Evolutionary conservation across 306 rosid species (phyloP), one percentile per base, ranked within the genome.

Genomic region (Dryas drummondii): DNA sequence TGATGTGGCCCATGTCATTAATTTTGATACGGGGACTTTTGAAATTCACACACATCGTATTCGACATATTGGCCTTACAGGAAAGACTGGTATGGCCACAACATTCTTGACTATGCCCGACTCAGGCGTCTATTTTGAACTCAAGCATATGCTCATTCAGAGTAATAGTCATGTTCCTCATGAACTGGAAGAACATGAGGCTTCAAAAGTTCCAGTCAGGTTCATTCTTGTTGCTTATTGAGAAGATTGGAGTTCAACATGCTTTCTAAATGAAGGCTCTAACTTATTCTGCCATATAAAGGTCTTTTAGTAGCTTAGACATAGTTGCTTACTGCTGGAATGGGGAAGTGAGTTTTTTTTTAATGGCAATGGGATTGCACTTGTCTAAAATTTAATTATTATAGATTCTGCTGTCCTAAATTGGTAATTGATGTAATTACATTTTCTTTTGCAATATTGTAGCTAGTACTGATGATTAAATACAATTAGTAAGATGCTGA

Each of bases 31-130:
- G 98, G 89, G 89, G 83, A 90, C 82, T 78, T 90, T 93, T 71
- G 98, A 90, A 72, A 91, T 85, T 90, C 90, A 93, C 86, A 93
- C 98, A 0, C 98, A 93, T 60, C 91, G 98, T 51, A 93, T 93
- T 44, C 93, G 97, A 32, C 91, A 93, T 56, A 89, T 96, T 10
- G 96, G 98, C 14, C 96, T 96, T 81, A 94, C 96, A 13, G 96
- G 98, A 71, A 90, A 93, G 87, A 90, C 94, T 0, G 98, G 98
- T 66, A 83, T 87, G 71, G 98, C 94, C 56, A 81, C 98, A 26
- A 90, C 98, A 2, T 90, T 93, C 81, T 78, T 93, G 82, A 93
- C 98, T 63, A 80, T 88, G 73, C 91, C 86, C 0, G 94, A 93
- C 81, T 45, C 85, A 4, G 96, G 90, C 46, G 98, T 93, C 80